Percentiles rank a stretch among this genome's conserved stretches.
These are phyloP conservation scores for Fusarium liriodendri DNA, from an alignment of 2,329 filamentous ascomycete species.

Conservation along the genomic window DNA sequence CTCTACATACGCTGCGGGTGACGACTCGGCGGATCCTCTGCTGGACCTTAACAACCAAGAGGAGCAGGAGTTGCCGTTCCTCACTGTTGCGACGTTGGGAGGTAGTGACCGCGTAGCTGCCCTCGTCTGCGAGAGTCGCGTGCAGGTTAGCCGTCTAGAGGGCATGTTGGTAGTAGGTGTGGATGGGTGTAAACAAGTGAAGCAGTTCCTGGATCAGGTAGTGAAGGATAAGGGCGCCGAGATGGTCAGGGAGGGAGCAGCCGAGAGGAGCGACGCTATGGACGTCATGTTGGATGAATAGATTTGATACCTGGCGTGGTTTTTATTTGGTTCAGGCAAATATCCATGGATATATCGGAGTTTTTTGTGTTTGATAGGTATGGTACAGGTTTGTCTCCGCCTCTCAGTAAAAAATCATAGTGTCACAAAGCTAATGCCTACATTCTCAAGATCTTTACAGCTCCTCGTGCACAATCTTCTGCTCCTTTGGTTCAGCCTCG, in stretches of 20 bases:
- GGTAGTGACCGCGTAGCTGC: slow-evolving; percentile 80
- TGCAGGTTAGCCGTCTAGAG: slow-evolving; percentile 85
- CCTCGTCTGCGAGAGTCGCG: slow-evolving; percentile 86
- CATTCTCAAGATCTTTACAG: slow-evolving; percentile 51
- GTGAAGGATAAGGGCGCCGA: slow-evolving; percentile 77
- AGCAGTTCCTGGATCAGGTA: slow-evolving; percentile 82
- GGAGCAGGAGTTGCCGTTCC: slow-evolving; percentile 87
- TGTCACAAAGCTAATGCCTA: slow-evolving; percentile 37
- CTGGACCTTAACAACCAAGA: slow-evolving; percentile 84
- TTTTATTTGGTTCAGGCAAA: slow-evolving; percentile 12
- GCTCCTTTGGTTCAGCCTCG: slow-evolving; percentile 39
- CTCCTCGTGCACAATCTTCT: slow-evolving; percentile 59
- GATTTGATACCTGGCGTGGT: slow-evolving; percentile 15
- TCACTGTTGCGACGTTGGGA: slow-evolving; percentile 87
- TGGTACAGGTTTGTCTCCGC: slow-evolving; percentile 35
- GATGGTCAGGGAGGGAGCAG: slow-evolving; percentile 69
- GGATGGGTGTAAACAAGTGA: slow-evolving; percentile 89
- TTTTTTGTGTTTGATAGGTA: slow-evolving; percentile 30
- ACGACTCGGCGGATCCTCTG: slow-evolving; percentile 79
- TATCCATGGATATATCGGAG: slow-evolving; percentile 26
- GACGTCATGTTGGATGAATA: slow-evolving; percentile 63
- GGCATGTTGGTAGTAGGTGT: slow-evolving; percentile 93
- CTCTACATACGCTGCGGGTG: slow-evolving; percentile 71
- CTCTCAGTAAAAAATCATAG: slow-evolving; percentile 20
- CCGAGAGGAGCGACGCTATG: slow-evolving; percentile 60